phyloP scores from a whole-genome alignment of 2,329 filamentous ascomycete genomes.

The Plenodomus biglobosus region DNA sequence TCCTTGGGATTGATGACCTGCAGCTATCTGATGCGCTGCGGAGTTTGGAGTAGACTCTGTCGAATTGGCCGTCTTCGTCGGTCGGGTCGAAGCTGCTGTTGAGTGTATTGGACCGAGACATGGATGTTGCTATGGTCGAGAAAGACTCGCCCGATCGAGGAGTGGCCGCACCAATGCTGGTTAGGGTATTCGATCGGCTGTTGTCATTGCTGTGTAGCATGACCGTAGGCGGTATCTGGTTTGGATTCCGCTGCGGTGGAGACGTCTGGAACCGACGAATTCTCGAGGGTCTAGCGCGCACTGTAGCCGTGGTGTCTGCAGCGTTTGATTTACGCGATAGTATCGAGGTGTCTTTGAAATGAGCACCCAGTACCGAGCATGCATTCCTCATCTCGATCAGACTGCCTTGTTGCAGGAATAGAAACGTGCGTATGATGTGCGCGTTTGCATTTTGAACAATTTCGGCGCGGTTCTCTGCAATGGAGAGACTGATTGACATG shows the following conservation, averaged over 20 bases:
- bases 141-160: conserved; percentile 84
- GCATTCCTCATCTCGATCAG: conserved; percentile 62
- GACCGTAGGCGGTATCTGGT: conserved; percentile 43
- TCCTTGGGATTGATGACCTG: conserved; percentile 66
- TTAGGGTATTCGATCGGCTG: conserved; percentile 57
- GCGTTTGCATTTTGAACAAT: conserved; percentile 59
- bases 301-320: conserved; percentile 26
- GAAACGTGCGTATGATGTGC: conserved; percentile 59
- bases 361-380: conserved; percentile 53
- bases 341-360: conserved; percentile 34
- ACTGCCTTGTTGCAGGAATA: conserved; percentile 61
- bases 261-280: conserved; percentile 36
- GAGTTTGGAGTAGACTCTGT: conserved; percentile 76
- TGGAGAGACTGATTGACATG: conserved; percentile 40
- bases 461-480: conserved; percentile 45
- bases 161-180: conserved; percentile 57
- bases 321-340: conserved; percentile 25
- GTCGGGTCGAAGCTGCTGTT: conserved; percentile 63
- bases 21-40: conserved; percentile 73
- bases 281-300: conserved; percentile 35
- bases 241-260: conserved; percentile 38
- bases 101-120: conserved; percentile 51
- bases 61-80: conserved; percentile 80
- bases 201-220: conserved; percentile 50
- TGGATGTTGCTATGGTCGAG: conserved; percentile 55